Evolutionary conservation across 345 rosid genomes (phyloP).

Genomic region (Pugionium dolabratum): DNA sequence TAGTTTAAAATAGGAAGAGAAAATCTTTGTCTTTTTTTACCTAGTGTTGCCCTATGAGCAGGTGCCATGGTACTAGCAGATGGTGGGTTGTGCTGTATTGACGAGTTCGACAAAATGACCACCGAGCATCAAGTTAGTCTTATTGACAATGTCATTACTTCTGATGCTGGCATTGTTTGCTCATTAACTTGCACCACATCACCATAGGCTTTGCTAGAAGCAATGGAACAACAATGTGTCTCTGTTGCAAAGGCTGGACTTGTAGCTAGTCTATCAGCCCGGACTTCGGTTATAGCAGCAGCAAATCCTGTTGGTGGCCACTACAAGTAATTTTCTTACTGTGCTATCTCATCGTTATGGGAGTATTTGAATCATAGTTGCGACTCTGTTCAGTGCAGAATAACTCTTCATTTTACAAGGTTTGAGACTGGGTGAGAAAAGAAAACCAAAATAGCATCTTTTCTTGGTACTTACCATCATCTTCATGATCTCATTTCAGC

Average conservation of each 20-base stretch:
- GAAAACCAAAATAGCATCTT: not conserved
- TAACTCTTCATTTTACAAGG: slow-evolving; percentile 20
- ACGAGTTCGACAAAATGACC: slow-evolving; percentile 98
- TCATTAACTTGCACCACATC: slow-evolving; percentile 35
- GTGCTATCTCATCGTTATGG: slow-evolving; percentile 19
- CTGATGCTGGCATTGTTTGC: slow-evolving; percentile 27
- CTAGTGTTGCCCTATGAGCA: slow-evolving; percentile 40
- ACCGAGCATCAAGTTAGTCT: slow-evolving; percentile 86
- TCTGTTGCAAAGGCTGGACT: slow-evolving; percentile 99
- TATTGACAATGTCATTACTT: slow-evolving; percentile 25
- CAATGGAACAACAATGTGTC: slow-evolving; percentile 99
- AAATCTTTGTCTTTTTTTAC: slow-evolving; percentile 8
- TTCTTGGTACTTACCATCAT: slow-evolving; percentile 14
- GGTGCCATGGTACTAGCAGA: slow-evolving; percentile 99
- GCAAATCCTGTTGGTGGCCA: slow-evolving; percentile 99
- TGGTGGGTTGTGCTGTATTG: slow-evolving; percentile 93
- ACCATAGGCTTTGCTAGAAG: slow-evolving; percentile 89
- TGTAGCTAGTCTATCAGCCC: slow-evolving; percentile 92
- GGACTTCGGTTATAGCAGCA: slow-evolving; percentile 95
- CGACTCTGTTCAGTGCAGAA: slow-evolving; percentile 4
- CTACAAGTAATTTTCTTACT: slow-evolving; percentile 65
- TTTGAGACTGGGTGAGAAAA: slow-evolving; percentile 17
- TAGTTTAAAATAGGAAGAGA: slow-evolving; percentile 2
- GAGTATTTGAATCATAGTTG: slow-evolving; percentile 15
- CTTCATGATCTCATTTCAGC: slow-evolving; percentile 62